These are phyloP conservation scores for Hortaea sp. DNA, from an alignment of 2,329 filamentous ascomycete species.

Conservation along the genomic window DNA sequence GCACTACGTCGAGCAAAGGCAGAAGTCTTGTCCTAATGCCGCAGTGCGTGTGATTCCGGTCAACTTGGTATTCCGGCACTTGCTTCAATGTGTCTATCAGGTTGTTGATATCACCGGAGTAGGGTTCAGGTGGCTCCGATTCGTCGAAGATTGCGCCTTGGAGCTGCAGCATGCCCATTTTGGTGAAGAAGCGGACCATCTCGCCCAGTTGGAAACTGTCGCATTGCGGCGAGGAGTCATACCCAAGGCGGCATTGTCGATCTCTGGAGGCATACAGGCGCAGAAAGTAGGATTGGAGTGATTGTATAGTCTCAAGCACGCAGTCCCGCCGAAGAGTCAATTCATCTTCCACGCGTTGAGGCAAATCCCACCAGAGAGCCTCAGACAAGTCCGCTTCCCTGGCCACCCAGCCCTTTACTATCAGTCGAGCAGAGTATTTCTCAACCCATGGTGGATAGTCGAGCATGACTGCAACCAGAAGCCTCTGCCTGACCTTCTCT, in stretches of 20 bases:
- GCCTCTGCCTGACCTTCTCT: slow-evolving; percentile 58
- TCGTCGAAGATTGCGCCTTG: slow-evolving; percentile 31
- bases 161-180: slow-evolving; percentile 51
- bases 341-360: slow-evolving; percentile 60
- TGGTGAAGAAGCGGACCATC: slow-evolving; percentile 60
- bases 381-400: slow-evolving; percentile 28
- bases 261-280: slow-evolving; percentile 56
- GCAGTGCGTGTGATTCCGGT: slow-evolving; percentile 63
- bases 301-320: slow-evolving; percentile 59
- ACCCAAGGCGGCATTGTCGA: slow-evolving; percentile 61
- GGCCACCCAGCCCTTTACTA: slow-evolving; percentile 57
- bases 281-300: slow-evolving; percentile 59
- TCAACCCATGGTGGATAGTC: slow-evolving; percentile 52
- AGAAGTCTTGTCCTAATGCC: slow-evolving; percentile 56
- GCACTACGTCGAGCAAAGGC: slow-evolving; percentile 56
- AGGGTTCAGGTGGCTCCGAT: slow-evolving; percentile 37
- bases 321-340: slow-evolving; percentile 55
- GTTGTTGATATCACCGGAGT: slow-evolving; percentile 51
- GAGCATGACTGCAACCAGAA: slow-evolving; percentile 56
- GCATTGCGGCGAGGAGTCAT: slow-evolving; percentile 61
- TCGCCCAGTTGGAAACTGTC: slow-evolving; percentile 72
- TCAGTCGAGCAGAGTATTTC: slow-evolving; percentile 53
- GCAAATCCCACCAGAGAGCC: slow-evolving; percentile 63
- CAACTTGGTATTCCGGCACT: slow-evolving; percentile 62
- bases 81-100: slow-evolving; percentile 54